Percentiles rank a stretch among this genome's conserved stretches.
phyloP scores from a whole-genome alignment of 225 moss, liverwort and hornwort genomes.

The Antitrichia curtipendula region DNA sequence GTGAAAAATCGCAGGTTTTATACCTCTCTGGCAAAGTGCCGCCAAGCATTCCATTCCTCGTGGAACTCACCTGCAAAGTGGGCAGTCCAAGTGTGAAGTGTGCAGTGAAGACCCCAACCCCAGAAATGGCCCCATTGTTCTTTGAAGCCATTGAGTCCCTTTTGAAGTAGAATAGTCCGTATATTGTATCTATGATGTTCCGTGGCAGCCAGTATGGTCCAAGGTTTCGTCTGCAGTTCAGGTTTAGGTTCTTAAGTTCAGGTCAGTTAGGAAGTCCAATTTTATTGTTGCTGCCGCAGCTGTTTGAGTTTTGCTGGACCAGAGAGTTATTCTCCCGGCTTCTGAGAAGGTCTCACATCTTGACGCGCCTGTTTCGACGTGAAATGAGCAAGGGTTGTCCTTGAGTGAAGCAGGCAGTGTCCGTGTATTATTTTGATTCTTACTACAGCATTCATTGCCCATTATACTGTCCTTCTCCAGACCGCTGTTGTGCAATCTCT shows the following conservation, averaged over 20 bases:
- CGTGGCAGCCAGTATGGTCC: background rate
- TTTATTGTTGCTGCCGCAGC: background rate
- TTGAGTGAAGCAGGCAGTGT: background rate
- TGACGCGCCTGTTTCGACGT: background rate
- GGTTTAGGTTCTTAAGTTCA: background rate
- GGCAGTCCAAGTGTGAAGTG: conserved; percentile 79
- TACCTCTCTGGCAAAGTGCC: conserved; percentile 95
- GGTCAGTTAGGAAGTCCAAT: background rate
- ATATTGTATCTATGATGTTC: background rate
- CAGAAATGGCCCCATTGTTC: conserved; percentile 94
- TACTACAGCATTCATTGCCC: background rate
- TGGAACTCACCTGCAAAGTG: conserved; percentile 70
- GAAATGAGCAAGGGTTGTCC: background rate
- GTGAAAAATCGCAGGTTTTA: conserved; percentile 27
- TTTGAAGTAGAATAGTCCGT: conserved; percentile 13
- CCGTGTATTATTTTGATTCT: background rate
- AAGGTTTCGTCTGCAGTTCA: background rate
- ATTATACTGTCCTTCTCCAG: background rate
- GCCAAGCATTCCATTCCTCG: conserved; percentile 78
- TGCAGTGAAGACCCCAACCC: conserved; percentile 91
- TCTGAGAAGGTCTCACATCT: background rate
- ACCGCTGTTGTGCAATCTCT: background rate
- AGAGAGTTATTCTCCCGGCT: background rate
- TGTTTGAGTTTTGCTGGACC: background rate
- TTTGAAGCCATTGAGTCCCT: conserved; percentile 87